These are phyloP conservation scores for Aciculosporium take DNA, from an alignment of 2,329 filamentous ascomycete genomes.

Conservation along the genomic window DNA sequence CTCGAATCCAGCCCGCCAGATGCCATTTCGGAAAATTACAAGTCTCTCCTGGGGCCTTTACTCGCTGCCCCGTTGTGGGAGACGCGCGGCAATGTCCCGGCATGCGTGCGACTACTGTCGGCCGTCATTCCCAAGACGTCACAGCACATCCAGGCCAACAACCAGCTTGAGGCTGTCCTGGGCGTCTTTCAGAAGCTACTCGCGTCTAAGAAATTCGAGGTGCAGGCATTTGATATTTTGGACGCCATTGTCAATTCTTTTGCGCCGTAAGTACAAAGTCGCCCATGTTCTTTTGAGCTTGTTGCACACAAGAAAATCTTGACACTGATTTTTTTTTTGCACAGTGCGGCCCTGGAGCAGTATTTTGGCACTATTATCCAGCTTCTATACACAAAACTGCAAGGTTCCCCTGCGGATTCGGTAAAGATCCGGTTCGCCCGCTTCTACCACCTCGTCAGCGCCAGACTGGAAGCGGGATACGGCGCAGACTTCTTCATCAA, in stretches of 20 bases:
- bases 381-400: conserved; percentile 64
- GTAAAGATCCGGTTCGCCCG: conserved; percentile 79
- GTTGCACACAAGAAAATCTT: not conserved
- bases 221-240: conserved; percentile 77
- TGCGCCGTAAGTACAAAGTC: conserved; percentile 42
- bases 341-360: conserved; percentile 48
- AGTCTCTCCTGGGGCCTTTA: conserved; percentile 61
- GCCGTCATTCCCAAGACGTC: conserved; percentile 71
- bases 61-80: conserved; percentile 81
- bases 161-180: conserved; percentile 77
- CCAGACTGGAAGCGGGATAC: conserved; percentile 62
- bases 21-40: conserved; percentile 69
- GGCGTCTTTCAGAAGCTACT: conserved; percentile 91
- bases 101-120: conserved; percentile 69
- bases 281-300: not conserved
- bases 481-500: conserved; percentile 86
- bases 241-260: conserved; percentile 66
- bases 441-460: conserved; percentile 87
- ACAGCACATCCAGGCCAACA: conserved; percentile 56
- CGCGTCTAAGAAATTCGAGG: conserved; percentile 67
- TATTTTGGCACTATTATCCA: conserved; percentile 72
- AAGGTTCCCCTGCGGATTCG: conserved; percentile 57
- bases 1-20: conserved; percentile 72
- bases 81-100: conserved; percentile 81
- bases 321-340: not conserved